These are phyloP conservation scores for Xylariaceae sp. DNA, from an alignment of 2,329 filamentous ascomycete species.

Conservation along the genomic window DNA sequence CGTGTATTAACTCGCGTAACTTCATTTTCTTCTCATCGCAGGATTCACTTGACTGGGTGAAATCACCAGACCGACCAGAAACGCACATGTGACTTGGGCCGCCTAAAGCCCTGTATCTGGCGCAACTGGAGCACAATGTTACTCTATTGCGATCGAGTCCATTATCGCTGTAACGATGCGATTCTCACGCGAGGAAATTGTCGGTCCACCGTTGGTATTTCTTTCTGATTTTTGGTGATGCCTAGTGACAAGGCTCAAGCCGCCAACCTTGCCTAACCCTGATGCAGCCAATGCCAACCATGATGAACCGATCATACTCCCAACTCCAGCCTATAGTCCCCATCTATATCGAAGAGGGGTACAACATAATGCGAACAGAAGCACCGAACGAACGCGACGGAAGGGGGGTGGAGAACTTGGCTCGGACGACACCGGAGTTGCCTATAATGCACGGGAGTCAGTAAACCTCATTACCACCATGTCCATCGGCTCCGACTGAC, in stretches of 20 bases:
- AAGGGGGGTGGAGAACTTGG: slow-evolving; percentile 94
- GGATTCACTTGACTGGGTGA: slow-evolving; percentile 11
- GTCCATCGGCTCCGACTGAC: slow-evolving; percentile 37
- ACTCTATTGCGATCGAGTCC: slow-evolving; percentile 17
- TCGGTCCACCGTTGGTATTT: slow-evolving; percentile 30
- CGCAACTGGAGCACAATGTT: slow-evolving; percentile 14
- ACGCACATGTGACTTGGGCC: slow-evolving; percentile 9
- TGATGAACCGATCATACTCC: slow-evolving; percentile 54
- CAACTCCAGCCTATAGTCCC: slow-evolving; percentile 52
- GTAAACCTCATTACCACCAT: slow-evolving; percentile 9
- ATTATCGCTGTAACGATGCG: slow-evolving; percentile 16
- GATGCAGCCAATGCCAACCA: slow-evolving; percentile 43
- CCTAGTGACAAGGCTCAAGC: slow-evolving; percentile 34
- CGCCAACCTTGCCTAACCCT: slow-evolving; percentile 49
- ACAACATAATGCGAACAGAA: slow-evolving; percentile 94
- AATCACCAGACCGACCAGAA: slow-evolving; percentile 8
- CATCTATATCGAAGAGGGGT: slow-evolving; percentile 93
- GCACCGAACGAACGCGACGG: slow-evolving; percentile 95
- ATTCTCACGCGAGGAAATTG: slow-evolving; percentile 23
- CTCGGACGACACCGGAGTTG: slow-evolving; percentile 96
- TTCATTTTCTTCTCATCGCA: slow-evolving; percentile 14
- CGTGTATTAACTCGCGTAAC: slow-evolving; percentile 16
- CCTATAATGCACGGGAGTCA: slow-evolving; percentile 44
- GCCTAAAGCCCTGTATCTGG: slow-evolving; percentile 8
- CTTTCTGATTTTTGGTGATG: slow-evolving; percentile 33